Evolutionary conservation across 306 rosid species (phyloP), one percentile per base, ranked within the genome.

Genomic region (Pterocarpus macrocarpus): DNA sequence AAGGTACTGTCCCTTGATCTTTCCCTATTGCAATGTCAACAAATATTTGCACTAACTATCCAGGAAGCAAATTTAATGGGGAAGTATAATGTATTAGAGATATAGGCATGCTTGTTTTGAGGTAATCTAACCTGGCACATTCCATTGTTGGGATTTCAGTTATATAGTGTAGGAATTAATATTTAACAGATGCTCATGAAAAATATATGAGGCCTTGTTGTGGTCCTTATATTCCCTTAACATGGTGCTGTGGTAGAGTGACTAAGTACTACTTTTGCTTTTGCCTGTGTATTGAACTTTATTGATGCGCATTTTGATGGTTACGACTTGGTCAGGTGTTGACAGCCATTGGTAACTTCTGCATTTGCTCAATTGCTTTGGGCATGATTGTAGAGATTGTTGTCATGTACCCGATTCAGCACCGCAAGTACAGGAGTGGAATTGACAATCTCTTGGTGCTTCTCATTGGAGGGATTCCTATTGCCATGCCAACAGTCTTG

Each of bases 401-500:
- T 8, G 94, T 94, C 14, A 92, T 94, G 98, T 94, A 91, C 55
- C 97, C 97, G 0, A 92, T 94, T 71, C 98, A 94, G 80, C 93
- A 22, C 44, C 87, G 97, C 12, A 62, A 28, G 39, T 94, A 94
- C 45, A 88, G 98, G 73, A 85, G 74, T 66, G 98, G 98, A 41
- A 94, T 94, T 61, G 88, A 94, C 88, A 92, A 94, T 68, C 94
- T 94, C 55, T 73, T 92, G 90, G 98, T 94, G 76, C 97, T 94
- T 41, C 97, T 92, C 85, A 94, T 94, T 13, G 98, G 98, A 56
- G 98, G 98, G 6, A 94, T 94, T 80, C 98, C 97, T 5, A 94
- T 94, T 77, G 98, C 98, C 67, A 92, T 94, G 97, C 98, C 97
- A 16, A 94, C 98, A 1, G 97, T 94, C 8, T 86, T 94, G 86